phyloP scores from a whole-genome alignment of 768 basidiomycete genomes.

The Agaricus sinodeliciosus region DNA sequence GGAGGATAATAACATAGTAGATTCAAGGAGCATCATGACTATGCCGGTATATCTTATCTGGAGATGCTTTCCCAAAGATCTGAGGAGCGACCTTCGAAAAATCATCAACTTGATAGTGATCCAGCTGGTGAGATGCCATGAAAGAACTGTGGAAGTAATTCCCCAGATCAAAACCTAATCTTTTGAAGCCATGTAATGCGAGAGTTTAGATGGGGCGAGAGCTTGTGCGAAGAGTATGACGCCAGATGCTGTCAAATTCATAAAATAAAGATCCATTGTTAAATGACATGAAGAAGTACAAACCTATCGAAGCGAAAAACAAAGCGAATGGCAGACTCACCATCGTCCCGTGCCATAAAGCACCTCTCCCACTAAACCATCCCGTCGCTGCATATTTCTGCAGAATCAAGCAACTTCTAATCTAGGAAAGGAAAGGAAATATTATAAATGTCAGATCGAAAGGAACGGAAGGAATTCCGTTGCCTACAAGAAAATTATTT shows the following conservation, averaged over 20 bases:
- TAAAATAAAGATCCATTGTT: neutral
- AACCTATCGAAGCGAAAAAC: neutral
- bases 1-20: neutral
- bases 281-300: neutral
- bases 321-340: neutral
- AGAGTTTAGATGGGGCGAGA: neutral
- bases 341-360: neutral
- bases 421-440: too few species aligned
- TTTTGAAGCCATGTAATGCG: neutral
- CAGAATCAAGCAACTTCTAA: too few species aligned
- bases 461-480: too few species aligned
- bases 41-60: neutral
- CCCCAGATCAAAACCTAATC: constrained; percentile 4
- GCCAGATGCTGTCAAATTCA: neutral
- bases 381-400: too few species aligned
- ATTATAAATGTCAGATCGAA: too few species aligned
- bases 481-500: too few species aligned
- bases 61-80: neutral
- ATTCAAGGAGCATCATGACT: neutral
- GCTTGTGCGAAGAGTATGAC: neutral
- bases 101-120: neutral
- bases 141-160: neutral
- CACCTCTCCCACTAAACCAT: neutral
- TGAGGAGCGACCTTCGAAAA: neutral
- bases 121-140: neutral